Base-by-base conservation (phyloP, 148 eudicot species). In the Camellia japonica region DNA sequence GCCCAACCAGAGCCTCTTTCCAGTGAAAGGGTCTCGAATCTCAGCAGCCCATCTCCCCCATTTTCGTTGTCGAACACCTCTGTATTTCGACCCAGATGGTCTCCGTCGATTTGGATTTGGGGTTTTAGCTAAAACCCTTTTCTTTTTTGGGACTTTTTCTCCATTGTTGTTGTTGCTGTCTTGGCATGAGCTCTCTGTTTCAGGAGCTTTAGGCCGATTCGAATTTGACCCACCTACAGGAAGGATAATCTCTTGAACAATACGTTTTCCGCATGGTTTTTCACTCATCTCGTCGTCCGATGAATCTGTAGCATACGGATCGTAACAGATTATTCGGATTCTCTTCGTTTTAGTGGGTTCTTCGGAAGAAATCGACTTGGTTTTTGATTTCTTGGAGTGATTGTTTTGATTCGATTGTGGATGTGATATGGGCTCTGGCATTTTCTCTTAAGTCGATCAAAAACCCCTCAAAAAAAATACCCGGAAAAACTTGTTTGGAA, bases 31-130 rank as follows among this genome's bases (percentile, higher is more conserved):
- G 79, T 94, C 91, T 2, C 98, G 86, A 43, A 94, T 94, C 85
- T 94, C 98, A 38, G 98, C 98, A 0, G 97, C 98, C 93, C 93
- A 94, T 86, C 89, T 93, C 2, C 98, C 98, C 97, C 97, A 94
- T 62, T 90, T 91, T 41, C 98, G 79, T 73, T 85, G 95, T 75
- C 98, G 89, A 49, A 94, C 98, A 10, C 98, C 98, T 51, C 86
- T 79, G 70, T 82, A 90, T 76, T 88, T 93, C 7, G 82, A 82
- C 51, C 79, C 73, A 46, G 60, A 7, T 0, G 82, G 30, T 61
- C 73, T 19, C 82, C 3, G 59, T 11, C 44, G 42, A 54, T 13
- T 20, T n/a, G 16, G 42, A 15, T 12, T 51, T 43, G 16, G 70
- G 47, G 70, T 43, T 11, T 78, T 13, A 0, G 76, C 66, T 23